Conservation (phyloP, 768 basidiomycete species). For the Tricholoma flavovirens region DNA sequence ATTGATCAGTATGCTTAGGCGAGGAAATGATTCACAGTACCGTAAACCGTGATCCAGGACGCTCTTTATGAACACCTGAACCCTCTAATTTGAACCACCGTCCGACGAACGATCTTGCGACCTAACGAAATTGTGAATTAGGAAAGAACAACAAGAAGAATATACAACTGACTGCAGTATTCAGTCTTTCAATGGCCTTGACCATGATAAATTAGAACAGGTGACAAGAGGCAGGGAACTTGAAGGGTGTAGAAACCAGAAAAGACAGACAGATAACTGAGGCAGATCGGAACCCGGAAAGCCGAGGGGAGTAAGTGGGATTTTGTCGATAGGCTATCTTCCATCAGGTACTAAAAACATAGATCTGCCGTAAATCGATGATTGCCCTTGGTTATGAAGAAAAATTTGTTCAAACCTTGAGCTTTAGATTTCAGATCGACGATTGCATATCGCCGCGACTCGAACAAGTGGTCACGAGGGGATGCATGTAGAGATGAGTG, state of each 20-base stretch:
- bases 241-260: neutral
- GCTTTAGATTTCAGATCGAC: too few species aligned
- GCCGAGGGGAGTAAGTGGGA: neutral
- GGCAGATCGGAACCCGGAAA: neutral
- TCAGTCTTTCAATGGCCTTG: slow-evolving; percentile 17
- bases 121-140: slow-evolving; percentile 13
- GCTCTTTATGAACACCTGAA: slow-evolving; percentile 56
- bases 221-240: neutral
- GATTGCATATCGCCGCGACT: too few species aligned
- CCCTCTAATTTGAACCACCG: slow-evolving; percentile 72
- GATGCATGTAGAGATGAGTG: too few species aligned
- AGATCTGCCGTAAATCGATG: too few species aligned
- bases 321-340: neutral
- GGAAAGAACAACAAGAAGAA: neutral
- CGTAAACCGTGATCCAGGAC: slow-evolving; percentile 58
- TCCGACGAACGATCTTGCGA: slow-evolving; percentile 45
- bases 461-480: too few species aligned
- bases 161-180: slow-evolving; percentile 21
- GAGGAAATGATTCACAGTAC: slow-evolving; percentile 22
- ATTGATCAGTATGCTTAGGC: neutral
- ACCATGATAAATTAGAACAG: slow-evolving; percentile 13
- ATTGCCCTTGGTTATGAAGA: too few species aligned
- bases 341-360: neutral
- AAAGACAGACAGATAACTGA: neutral
- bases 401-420: too few species aligned